Percentiles rank a stretch among this genome's conserved stretches.
Evolutionary conservation across 768 basidiomycete genomes (phyloP).

Genomic region (Tylopilus plumbeoviolaceoides): DNA sequence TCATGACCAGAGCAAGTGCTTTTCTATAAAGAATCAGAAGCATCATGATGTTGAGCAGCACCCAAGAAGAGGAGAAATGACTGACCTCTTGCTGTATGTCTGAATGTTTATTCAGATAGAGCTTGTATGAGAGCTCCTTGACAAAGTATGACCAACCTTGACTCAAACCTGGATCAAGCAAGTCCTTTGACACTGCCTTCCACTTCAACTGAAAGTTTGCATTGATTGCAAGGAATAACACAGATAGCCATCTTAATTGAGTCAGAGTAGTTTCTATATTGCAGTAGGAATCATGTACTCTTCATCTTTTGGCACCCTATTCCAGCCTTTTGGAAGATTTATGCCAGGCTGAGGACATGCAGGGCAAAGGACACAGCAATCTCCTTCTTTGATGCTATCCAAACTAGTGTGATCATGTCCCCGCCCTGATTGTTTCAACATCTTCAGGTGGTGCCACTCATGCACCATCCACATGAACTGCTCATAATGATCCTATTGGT

Average conservation of each 20-base stretch:
- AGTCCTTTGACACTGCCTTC: neutral
- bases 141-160: neutral
- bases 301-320: neutral
- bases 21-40: constrained; percentile 8
- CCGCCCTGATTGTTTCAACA: neutral
- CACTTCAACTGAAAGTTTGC: neutral
- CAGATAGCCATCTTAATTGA: neutral
- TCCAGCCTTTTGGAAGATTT: neutral
- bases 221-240: neutral
- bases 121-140: neutral
- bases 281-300: too few species aligned
- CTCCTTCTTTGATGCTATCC: neutral
- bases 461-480: neutral
- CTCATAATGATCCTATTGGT: neutral
- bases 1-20: constrained; percentile 15
- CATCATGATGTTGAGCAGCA: too few species aligned
- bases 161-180: neutral
- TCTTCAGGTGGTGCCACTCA: constrained; percentile 2
- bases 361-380: neutral
- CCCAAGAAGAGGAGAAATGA: too few species aligned
- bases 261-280: too few species aligned
- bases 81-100: too few species aligned
- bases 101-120: neutral
- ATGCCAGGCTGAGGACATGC: neutral
- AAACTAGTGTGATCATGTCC: neutral